Percentiles rank a stretch among this genome's conserved stretches.
Conservation (phyloP, 1,284 basidiomycete genomes). For the Malassezia slooffiae region DNA sequence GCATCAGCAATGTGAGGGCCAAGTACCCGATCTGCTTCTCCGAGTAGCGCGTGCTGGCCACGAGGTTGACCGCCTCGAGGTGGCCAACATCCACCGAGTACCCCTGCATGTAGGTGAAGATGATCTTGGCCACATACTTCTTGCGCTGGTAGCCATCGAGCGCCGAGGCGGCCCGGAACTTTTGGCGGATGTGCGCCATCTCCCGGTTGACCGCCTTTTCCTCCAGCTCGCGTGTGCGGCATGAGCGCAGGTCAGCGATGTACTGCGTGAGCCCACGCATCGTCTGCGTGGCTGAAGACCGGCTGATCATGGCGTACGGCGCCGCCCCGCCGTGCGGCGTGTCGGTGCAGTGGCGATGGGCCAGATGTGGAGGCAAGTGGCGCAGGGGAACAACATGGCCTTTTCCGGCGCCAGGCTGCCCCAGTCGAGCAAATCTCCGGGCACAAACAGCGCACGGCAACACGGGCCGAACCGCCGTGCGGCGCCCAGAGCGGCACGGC, state of each 20-base stretch:
- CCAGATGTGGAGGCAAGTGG: no score
- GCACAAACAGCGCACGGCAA: no score
- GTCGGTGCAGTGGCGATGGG: no score
- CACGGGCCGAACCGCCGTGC: no score
- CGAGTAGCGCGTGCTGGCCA: constrained; percentile 86
- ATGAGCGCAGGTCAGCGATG: constrained; percentile 93
- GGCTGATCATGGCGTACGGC: no score
- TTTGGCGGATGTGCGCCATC: constrained; percentile 98
- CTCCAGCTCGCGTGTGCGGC: constrained; percentile 52
- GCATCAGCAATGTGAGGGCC: constrained; percentile 90
- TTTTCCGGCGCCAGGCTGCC: no score
- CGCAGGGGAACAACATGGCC: no score
- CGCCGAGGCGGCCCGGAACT: constrained; percentile 79
- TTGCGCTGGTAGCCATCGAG: constrained; percentile 98
- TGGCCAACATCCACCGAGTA: constrained; percentile 98
- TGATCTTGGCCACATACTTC: constrained; percentile 82
- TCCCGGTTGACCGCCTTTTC: constrained; percentile 98
- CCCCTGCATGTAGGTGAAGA: constrained; percentile 96
- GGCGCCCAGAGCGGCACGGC: no score
- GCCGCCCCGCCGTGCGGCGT: no score
- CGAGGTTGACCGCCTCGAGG: constrained; percentile 97
- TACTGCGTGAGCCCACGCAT: constrained; percentile 56
- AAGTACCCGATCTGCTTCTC: constrained; percentile 99
- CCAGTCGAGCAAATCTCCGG: no score
- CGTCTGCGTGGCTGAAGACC: no score